Conservation (phyloP, 306 rosid species). For the Pyrus pyrifolia region DNA sequence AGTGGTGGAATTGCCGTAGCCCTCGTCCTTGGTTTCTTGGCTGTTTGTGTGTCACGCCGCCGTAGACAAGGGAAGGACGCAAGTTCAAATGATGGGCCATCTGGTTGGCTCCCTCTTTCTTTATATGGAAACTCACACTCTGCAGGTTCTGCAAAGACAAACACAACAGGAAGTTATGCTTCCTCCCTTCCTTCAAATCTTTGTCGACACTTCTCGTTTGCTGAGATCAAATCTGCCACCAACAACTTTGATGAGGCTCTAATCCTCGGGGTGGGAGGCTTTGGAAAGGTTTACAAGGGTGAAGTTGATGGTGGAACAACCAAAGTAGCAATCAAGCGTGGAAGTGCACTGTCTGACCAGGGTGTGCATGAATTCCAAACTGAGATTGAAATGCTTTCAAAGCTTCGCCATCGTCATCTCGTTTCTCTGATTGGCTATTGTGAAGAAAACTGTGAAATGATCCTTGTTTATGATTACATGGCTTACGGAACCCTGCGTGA, state of each 20-base stretch:
- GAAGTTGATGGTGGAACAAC: constrained; percentile 74
- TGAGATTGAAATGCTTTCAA: constrained; percentile 99
- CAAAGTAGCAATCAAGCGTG: constrained; percentile 93
- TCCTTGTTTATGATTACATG: constrained; percentile 95
- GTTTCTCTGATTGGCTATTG: constrained; percentile 94
- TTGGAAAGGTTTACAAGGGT: constrained; percentile 94
- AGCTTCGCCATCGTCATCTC: constrained; percentile 98
- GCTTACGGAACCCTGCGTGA: constrained; percentile 91
- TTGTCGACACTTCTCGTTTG: constrained; percentile 94
- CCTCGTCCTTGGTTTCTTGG: constrained; percentile 50
- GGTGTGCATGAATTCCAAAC: constrained; percentile 99
- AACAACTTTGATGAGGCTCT: constrained; percentile 82
- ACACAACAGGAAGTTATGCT: constrained; percentile 82
- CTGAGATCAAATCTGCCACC: constrained; percentile 90
- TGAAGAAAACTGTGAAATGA: constrained; percentile 95
- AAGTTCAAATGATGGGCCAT: constrained; percentile 80
- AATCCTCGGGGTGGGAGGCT: constrained; percentile 98
- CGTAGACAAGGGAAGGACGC: constrained; percentile 53
- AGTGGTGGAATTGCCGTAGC: constrained; percentile 60
- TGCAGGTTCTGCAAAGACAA: constrained; percentile 85
- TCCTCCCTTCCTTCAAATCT: constrained; percentile 93
- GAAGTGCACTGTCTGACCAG: constrained; percentile 94
- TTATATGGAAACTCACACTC: constrained; percentile 90
- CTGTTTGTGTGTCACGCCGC: constrained; percentile 34
- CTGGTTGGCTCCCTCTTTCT: constrained; percentile 98